These are phyloP conservation scores for Stereocaulon alpinum DNA, from an alignment of 495 filamentous ascomycete genomes.

Conservation along the genomic window DNA sequence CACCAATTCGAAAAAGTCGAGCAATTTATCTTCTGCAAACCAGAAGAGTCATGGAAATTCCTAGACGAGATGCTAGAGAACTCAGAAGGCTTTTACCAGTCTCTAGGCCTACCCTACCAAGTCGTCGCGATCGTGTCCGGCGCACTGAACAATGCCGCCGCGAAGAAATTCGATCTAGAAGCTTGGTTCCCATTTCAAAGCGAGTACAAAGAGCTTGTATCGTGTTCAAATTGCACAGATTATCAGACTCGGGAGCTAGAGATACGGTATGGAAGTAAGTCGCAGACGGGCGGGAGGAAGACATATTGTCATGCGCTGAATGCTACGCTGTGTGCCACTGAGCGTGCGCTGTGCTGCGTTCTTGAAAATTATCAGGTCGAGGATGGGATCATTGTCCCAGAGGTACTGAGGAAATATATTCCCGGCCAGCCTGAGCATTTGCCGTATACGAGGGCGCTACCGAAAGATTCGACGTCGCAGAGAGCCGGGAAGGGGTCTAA, in stretches of 20 bases:
- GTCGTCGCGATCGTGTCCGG: slow-evolving; percentile 90
- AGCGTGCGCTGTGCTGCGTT: slow-evolving; percentile 86
- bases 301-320: slow-evolving; percentile 92
- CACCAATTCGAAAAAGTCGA: slow-evolving; percentile 99
- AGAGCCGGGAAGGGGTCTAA: slow-evolving; percentile 36
- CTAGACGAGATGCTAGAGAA: slow-evolving; percentile 87
- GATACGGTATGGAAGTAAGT: slow-evolving; percentile 73
- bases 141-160: slow-evolving; percentile 83
- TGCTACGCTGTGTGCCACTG: slow-evolving; percentile 83
- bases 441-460: slow-evolving; percentile 72
- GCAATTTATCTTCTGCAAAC: slow-evolving; percentile 89
- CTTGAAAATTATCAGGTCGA: slow-evolving; percentile 95
- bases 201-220: slow-evolving; percentile 96
- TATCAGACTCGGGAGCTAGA: slow-evolving; percentile 86
- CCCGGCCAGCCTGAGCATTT: slow-evolving; percentile 82
- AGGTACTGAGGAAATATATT: slow-evolving; percentile 83
- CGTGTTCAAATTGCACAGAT: slow-evolving; percentile 91
- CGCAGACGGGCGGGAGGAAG: slow-evolving; percentile 70
- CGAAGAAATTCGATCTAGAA: slow-evolving; percentile 94
- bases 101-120: slow-evolving; percentile 77
- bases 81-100: slow-evolving; percentile 91
- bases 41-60: slow-evolving; percentile 86
- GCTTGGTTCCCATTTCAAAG: slow-evolving; percentile 95
- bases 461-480: slow-evolving; percentile 58
- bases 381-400: slow-evolving; percentile 77